These are phyloP conservation scores for Austroboletus niveus DNA, from an alignment of 1,284 basidiomycete species.

Conservation along the genomic window DNA sequence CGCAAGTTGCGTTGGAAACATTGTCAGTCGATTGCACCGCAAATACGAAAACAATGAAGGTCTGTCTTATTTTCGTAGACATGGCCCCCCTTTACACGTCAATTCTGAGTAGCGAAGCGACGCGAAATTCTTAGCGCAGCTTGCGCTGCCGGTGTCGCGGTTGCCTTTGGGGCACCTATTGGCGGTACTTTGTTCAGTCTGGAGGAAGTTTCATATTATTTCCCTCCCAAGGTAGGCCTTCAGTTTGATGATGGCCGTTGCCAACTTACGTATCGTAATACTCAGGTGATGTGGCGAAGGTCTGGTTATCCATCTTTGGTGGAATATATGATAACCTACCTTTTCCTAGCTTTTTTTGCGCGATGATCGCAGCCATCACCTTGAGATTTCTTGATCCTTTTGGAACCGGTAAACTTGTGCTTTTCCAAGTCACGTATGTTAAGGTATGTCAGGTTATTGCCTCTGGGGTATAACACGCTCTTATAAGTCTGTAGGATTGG, in stretches of 20 bases:
- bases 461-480: background rate
- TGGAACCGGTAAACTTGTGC: slow-evolving; percentile 78
- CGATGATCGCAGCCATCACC: slow-evolving; percentile 90
- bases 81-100: background rate
- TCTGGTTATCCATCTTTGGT: slow-evolving; percentile 28
- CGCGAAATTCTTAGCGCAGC: slow-evolving; percentile 91
- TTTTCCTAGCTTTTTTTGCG: slow-evolving; percentile 80
- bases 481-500: slow-evolving; percentile 65
- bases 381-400: slow-evolving; percentile 91
- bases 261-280: background rate
- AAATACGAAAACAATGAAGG: slow-evolving; percentile 96
- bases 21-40: slow-evolving; percentile 80
- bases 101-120: slow-evolving; percentile 65
- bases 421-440: slow-evolving; percentile 90
- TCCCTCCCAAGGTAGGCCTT: slow-evolving; percentile 77
- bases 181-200: slow-evolving; percentile 91
- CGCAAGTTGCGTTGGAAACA: slow-evolving; percentile 92
- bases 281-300: slow-evolving; percentile 85
- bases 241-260: background rate
- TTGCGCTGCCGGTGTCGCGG: slow-evolving; percentile 90
- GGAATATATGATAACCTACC: slow-evolving; percentile 1
- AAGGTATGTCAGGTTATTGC: slow-evolving; percentile 44
- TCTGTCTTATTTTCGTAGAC: slow-evolving; percentile 27
- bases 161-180: slow-evolving; percentile 89
- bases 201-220: slow-evolving; percentile 95